Evolutionary conservation across 208 protist species (phyloP).

Genomic region (Porcisia deanei): DNA sequence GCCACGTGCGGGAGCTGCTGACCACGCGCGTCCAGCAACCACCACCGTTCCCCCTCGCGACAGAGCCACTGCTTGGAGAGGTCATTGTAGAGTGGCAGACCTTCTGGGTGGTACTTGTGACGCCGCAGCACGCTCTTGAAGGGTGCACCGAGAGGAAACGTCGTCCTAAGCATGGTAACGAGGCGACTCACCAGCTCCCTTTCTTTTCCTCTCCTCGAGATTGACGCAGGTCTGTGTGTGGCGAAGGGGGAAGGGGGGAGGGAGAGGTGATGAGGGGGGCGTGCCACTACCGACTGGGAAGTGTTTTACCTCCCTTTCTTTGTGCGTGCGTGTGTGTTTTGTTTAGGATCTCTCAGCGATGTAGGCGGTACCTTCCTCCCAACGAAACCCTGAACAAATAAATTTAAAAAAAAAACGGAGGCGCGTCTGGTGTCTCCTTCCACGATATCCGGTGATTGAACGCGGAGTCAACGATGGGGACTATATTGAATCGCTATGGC

Average conservation of each 20-base stretch:
- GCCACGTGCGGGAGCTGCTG: slow-evolving; percentile 89
- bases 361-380: too few species aligned
- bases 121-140: slow-evolving; percentile 93
- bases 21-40: slow-evolving; percentile 86
- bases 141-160: slow-evolving; percentile 37
- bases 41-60: slow-evolving; percentile 90
- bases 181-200: background rate
- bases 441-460: too few species aligned
- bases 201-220: too few species aligned
- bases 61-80: slow-evolving; percentile 92
- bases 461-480: too few species aligned
- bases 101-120: slow-evolving; percentile 89
- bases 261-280: background rate
- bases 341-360: too few species aligned
- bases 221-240: background rate
- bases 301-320: background rate
- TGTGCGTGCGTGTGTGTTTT: background rate
- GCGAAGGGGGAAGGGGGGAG: background rate
- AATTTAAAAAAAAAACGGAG: too few species aligned
- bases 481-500: too few species aligned
- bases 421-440: too few species aligned
- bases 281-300: background rate
- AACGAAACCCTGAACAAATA: too few species aligned
- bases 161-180: slow-evolving; percentile 53
- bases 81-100: slow-evolving; percentile 90